Evolutionary conservation across 768 basidiomycete species (phyloP), one percentile per base, ranked within the genome.

Genomic region (Collybiopsis confluens): DNA sequence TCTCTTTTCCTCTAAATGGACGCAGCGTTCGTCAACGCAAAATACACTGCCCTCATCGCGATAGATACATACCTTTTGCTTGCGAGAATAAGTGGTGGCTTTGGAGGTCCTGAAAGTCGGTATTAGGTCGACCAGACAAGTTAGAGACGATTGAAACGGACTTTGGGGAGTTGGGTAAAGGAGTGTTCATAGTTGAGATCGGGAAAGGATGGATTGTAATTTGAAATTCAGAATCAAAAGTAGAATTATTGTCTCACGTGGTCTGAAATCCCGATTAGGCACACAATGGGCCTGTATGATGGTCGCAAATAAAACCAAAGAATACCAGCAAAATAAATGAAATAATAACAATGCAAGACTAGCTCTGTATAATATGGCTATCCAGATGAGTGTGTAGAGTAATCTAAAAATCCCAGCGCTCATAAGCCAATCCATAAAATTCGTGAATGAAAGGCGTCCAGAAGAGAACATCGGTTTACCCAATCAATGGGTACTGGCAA

Each of bases 11-110:
- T 52, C 50, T 52, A 16, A 23, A 23, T 2, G 8, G 8, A 24
- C 15, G n/a, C 10, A 26, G 5, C 10, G 5, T 28, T 45, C n/a
- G 48, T 50, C 36, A 37, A 50, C 20, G 10, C 41, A 30, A 8
- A 26, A 42, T 15, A 7, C 18, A 16, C 6, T 23, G 35, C n/a
- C n/a, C n/a, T 24, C 21, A 11, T 37, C 33, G 35, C 7, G 35
- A 27, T 28, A 26, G 27, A 42, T 15, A 35, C 50, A 10, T 52
- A 68, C 71, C 68, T 73, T 73, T 62, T 65, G 66, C 60, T 66
- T 64, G 43, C 65, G 67, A 57, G 67, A 61, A 59, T 72, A 70
- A 4, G 69, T 72, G 37, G 69, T 72, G 40, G 63, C 54, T 54
- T 64, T 70, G 21, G 64, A 63, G 6, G 51, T 24, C 35, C 50